Percentiles rank a stretch among this genome's conserved stretches.
Conservation (phyloP, 2,329 filamentous ascomycete species). For the Botrytis fabae region DNA sequence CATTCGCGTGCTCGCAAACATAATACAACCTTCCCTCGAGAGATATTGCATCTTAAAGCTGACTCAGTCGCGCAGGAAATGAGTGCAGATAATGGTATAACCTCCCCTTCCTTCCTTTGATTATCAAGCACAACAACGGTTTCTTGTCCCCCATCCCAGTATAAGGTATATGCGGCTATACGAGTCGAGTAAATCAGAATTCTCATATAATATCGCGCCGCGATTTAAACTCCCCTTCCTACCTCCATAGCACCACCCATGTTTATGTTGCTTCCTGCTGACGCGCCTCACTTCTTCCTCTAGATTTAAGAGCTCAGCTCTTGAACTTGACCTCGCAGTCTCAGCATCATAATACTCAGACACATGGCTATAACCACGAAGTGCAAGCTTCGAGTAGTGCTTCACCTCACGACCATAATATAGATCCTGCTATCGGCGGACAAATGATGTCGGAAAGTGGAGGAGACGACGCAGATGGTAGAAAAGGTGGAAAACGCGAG, state of each 20-base stretch:
- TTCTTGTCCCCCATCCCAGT: conserved; percentile 15
- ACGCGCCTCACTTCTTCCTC: conserved; percentile 37
- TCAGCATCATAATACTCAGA: conserved; percentile 26
- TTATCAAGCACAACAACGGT: conserved; percentile 14
- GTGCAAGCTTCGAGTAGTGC: conserved; percentile 38
- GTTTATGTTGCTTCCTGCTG: conserved; percentile 32
- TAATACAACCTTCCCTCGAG: background rate
- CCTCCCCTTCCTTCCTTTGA: conserved; percentile 8
- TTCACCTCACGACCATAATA: conserved; percentile 41
- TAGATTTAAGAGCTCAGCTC: conserved; percentile 43
- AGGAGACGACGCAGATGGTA: conserved; percentile 49
- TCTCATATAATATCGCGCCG: conserved; percentile 1
- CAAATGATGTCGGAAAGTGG: conserved; percentile 38
- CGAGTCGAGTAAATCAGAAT: conserved; percentile 21
- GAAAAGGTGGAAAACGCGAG: conserved; percentile 81
- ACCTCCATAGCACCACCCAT: conserved; percentile 16
- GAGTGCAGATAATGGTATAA: conserved; percentile 38
- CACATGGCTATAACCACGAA: conserved; percentile 39
- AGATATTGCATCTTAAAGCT: conserved; percentile 27
- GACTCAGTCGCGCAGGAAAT: conserved; percentile 39
- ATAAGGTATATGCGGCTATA: conserved; percentile 23
- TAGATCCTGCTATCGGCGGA: conserved; percentile 41
- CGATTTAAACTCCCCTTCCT: background rate
- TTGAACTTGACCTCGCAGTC: conserved; percentile 35
- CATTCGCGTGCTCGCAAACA: conserved; percentile 2